These are phyloP conservation scores for Oryza meyeriana DNA, from an alignment of 176 grass and related monocot species.

Conservation along the genomic window DNA sequence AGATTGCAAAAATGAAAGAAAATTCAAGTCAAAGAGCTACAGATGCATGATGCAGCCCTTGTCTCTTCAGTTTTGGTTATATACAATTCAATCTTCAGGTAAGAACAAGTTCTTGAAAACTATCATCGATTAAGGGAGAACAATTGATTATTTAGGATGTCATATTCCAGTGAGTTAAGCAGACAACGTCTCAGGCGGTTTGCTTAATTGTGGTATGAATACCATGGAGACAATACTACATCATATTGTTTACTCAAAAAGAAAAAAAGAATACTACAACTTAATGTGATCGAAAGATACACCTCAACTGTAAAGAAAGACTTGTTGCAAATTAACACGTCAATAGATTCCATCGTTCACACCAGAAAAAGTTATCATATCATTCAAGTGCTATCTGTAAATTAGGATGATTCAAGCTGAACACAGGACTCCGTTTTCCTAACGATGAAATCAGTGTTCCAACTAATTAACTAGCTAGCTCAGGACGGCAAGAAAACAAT, in stretches of 20 bases:
- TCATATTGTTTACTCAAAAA: background rate
- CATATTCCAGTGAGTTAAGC: conserved; percentile 17
- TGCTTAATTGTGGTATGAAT: background rate
- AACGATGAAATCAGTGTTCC: background rate
- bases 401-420: background rate
- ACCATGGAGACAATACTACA: background rate
- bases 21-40: background rate
- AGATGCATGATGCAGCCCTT: background rate
- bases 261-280: background rate
- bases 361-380: background rate
- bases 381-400: background rate
- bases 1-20: background rate
- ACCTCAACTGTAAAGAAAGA: background rate
- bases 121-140: background rate
- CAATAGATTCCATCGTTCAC: background rate
- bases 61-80: background rate
- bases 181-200: background rate
- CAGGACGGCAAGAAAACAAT: background rate
- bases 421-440: background rate
- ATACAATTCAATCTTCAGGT: background rate
- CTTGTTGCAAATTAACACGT: background rate
- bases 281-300: conserved; percentile 18
- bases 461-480: background rate
- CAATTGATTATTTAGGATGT: background rate
- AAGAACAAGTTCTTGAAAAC: background rate